Conservation (phyloP, 305 asterid genomes). For the Fraxinus sp. region DNA sequence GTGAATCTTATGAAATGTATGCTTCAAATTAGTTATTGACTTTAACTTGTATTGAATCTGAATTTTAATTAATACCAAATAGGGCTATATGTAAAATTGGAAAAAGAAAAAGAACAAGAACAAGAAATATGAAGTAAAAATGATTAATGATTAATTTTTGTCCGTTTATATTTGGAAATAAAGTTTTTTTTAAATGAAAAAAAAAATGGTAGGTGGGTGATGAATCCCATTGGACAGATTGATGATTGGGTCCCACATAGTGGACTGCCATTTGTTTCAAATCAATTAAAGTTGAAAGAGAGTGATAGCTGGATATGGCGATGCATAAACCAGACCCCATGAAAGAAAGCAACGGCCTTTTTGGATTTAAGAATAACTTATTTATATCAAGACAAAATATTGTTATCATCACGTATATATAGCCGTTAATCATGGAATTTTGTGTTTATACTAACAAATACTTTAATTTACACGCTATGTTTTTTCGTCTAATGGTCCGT, state of each 20-base stretch:
- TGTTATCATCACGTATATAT: not conserved
- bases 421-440: constrained; percentile 25
- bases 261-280: not conserved
- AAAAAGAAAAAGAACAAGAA: not conserved
- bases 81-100: not conserved
- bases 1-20: too few species aligned
- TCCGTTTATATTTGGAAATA: not conserved
- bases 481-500: not conserved
- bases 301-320: constrained; percentile 38
- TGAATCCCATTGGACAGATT: not conserved
- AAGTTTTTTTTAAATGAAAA: not conserved
- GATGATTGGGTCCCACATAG: not conserved
- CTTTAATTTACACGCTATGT: not conserved
- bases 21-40: too few species aligned
- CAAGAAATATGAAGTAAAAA: not conserved
- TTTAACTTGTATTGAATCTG: too few species aligned
- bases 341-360: constrained; percentile 34
- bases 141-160: not conserved
- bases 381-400: not conserved
- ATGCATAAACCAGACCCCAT: constrained; percentile 16
- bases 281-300: not conserved
- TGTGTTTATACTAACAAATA: not conserved
- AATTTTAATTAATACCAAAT: too few species aligned
- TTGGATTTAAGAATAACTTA: constrained; percentile 18
- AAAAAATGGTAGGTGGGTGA: not conserved